A percentile compares a stretch with the other conserved stretches of the same genome.
Evolutionary conservation across 1,284 basidiomycete species (phyloP).

Genomic region (Prillingera fragicola): DNA sequence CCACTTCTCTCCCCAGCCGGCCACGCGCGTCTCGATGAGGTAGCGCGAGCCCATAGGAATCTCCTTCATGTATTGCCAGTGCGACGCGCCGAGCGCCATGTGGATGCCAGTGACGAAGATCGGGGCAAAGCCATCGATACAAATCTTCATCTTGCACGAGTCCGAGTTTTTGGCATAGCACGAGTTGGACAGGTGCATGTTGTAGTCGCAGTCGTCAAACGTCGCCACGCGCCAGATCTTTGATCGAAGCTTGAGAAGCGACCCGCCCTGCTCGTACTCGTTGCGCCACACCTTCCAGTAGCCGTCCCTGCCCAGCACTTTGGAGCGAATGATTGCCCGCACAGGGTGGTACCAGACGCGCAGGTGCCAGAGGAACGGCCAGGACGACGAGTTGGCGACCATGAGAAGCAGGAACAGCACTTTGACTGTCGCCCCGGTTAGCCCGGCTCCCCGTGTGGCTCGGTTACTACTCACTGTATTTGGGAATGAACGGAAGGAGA

Average conservation of each 20-base stretch:
- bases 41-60: conserved; percentile 67
- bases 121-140: conserved; percentile 57
- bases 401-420: conserved; percentile 38
- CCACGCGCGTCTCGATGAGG: conserved; percentile 62
- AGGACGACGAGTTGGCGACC: conserved; percentile 40
- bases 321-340: conserved; percentile 28
- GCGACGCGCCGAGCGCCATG: conserved; percentile 65
- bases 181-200: conserved; percentile 47
- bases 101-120: conserved; percentile 62
- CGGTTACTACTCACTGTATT: conserved; percentile 36
- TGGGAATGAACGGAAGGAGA: conserved; percentile 41
- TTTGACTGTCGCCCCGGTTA: conserved; percentile 31
- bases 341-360: conserved; percentile 37
- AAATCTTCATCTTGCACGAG: conserved; percentile 52
- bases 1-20: conserved; percentile 82
- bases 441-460: too few species aligned
- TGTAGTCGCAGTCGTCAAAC: conserved; percentile 48
- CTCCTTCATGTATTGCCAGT: conserved; percentile 70
- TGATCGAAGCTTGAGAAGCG: conserved; percentile 22
- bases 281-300: conserved; percentile 32
- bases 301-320: conserved; percentile 22
- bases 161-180: conserved; percentile 52
- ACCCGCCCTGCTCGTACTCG: conserved; percentile 21
- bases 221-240: conserved; percentile 30
- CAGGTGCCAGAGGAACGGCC: conserved; percentile 45